phyloP scores from a whole-genome alignment of 2,329 filamentous ascomycete species.

The Macrophomina pseudophaseolina region DNA sequence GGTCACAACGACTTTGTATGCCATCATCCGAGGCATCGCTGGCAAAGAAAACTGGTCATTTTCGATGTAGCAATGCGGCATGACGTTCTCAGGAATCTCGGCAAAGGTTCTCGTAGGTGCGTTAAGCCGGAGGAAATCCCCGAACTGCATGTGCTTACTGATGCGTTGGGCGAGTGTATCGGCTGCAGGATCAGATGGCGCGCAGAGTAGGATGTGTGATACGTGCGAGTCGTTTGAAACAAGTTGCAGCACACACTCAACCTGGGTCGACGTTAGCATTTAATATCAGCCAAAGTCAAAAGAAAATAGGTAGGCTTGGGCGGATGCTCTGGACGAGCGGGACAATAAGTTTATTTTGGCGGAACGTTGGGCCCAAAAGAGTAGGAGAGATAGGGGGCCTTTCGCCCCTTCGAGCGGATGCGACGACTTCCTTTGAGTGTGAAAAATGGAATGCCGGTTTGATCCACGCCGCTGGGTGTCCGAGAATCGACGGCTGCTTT shows the following conservation, averaged over 20 bases:
- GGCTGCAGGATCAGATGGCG: constrained; percentile 54
- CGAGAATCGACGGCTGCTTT: neutral
- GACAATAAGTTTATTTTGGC: neutral
- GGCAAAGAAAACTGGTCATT: constrained; percentile 50
- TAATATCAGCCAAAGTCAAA: neutral
- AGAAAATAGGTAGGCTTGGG: neutral
- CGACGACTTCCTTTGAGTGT: neutral
- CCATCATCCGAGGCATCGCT: constrained; percentile 45
- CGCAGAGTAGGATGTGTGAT: constrained; percentile 50
- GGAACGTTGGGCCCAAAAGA: neutral
- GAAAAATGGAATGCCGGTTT: neutral
- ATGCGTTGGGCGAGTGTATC: constrained; percentile 50
- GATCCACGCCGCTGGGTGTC: neutral
- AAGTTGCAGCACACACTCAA: neutral
- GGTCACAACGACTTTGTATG: constrained; percentile 50
- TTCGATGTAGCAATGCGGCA: constrained; percentile 47
- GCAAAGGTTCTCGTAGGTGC: constrained; percentile 46
- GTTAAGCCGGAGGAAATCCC: constrained; percentile 51
- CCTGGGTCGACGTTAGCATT: neutral
- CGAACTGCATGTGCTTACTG: constrained; percentile 41
- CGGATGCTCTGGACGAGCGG: neutral
- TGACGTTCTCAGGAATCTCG: constrained; percentile 48
- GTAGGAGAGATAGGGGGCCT: constrained; percentile 3
- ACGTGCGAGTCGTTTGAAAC: constrained; percentile 23
- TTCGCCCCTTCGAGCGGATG: neutral